Base-by-base conservation (phyloP, 805 yeast genomes). In the Ogataea corticis region DNA sequence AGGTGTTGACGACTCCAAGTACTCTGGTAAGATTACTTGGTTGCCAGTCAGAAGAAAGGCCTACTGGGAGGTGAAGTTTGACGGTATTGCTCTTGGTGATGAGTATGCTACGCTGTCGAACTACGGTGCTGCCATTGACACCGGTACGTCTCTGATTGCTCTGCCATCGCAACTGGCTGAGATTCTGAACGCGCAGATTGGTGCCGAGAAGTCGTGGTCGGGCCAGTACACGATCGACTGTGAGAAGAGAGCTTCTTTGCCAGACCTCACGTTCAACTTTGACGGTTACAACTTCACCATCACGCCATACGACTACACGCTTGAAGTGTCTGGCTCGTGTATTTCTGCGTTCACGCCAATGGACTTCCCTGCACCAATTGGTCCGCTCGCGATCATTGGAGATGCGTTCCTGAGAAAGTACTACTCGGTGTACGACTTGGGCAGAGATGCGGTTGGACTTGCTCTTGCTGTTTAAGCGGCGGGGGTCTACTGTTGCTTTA, bases 1-100 rank as follows among this genome's bases (percentile, higher is more conserved):
- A 67, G 99, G 99, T 57, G 75, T 84, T 56, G 97, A 92, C 64
- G 77, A 82, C 57, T 66, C 83, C 51, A 79, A 82, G 65, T 89
- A 73, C 69, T 70, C 73, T 40, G 99, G 99, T 55, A 81, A 92
- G 57, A 78, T 94, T 61, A 87, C 92, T 42, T 90, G 96, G 90
- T 79, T 94, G 70, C 99, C 99, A 48, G 95, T 94, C 51, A 89
- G 99, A 77, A 88, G 99, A 79, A 90, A 91, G 83, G 99, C 98
- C 28, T 94, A 94, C 80, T 94, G 99, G 99, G 99, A 94, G 77
- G 99, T 94, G 49, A 80, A 85, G 58, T 85, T 94, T 57, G 89
- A 89, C 58, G 91, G 96, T 58, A 76, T 94, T 66, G 87, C 91
- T 35, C 77, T 94, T 52, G 99, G 99, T 61, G 87, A 86, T 56